Percentiles rank a stretch among this genome's conserved stretches.
These are phyloP conservation scores for Xeromyces bisporus DNA, from an alignment of 495 filamentous ascomycete genomes.

Conservation along the genomic window DNA sequence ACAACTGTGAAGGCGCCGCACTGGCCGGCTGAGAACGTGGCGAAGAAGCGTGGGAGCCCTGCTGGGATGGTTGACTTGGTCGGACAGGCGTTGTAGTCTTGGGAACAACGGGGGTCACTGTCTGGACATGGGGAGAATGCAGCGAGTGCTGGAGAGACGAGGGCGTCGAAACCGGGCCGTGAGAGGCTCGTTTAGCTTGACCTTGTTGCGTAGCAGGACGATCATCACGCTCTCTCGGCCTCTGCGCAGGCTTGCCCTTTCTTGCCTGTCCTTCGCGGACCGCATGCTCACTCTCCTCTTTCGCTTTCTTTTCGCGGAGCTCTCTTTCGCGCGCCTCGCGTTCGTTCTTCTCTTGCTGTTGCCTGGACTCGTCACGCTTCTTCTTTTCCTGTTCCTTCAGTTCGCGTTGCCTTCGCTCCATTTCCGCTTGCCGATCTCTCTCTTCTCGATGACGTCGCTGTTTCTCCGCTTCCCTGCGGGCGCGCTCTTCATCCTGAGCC, in stretches of 20 bases:
- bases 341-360: slow-evolving; percentile 52
- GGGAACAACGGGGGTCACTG: slow-evolving; percentile 65
- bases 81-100: slow-evolving; percentile 69
- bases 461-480: slow-evolving; percentile 63
- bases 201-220: slow-evolving; percentile 8
- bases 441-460: slow-evolving; percentile 64
- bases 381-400: slow-evolving; percentile 58
- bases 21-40: slow-evolving; percentile 32
- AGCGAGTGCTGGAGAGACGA: slow-evolving; percentile 36
- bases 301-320: slow-evolving; percentile 37
- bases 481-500: slow-evolving; percentile 72
- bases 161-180: slow-evolving; percentile 33
- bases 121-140: slow-evolving; percentile 61
- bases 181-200: slow-evolving; percentile 26
- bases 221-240: slow-evolving; percentile 32
- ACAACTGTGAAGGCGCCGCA: slow-evolving; percentile 21
- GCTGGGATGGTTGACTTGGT: slow-evolving; percentile 61
- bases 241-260: slow-evolving; percentile 33
- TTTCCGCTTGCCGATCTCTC: slow-evolving; percentile 64
- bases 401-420: slow-evolving; percentile 54
- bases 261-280: slow-evolving; percentile 44
- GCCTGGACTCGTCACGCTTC: slow-evolving; percentile 41
- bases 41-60: slow-evolving; percentile 56
- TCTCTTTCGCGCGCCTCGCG: slow-evolving; percentile 54
- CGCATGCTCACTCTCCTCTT: slow-evolving; percentile 51